phyloP scores from a whole-genome alignment of 2,329 filamentous ascomycete genomes.

The Fusarium sp. region DNA sequence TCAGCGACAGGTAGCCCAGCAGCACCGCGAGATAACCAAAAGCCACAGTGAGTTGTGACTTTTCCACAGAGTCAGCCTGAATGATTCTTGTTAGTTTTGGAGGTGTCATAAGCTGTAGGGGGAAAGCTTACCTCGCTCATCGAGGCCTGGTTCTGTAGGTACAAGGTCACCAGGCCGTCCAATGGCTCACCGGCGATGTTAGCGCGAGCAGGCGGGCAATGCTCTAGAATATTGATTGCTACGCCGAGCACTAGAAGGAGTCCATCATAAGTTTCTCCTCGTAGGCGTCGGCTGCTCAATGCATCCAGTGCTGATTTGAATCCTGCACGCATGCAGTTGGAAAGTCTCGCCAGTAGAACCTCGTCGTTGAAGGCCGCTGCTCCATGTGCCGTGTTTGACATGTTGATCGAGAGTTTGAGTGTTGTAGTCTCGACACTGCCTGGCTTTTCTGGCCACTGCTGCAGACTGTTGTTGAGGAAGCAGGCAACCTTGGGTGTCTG shows the following conservation, averaged over 20 bases:
- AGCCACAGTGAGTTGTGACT: slow-evolving; percentile 83
- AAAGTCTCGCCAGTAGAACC: slow-evolving; percentile 63
- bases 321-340: slow-evolving; percentile 62
- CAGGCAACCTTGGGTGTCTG: slow-evolving; percentile 47
- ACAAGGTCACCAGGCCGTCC: slow-evolving; percentile 71
- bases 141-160: slow-evolving; percentile 74
- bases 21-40: slow-evolving; percentile 89
- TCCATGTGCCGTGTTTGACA: slow-evolving; percentile 84
- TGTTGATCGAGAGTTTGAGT: slow-evolving; percentile 78
- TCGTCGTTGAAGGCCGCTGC: slow-evolving; percentile 77
- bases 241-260: slow-evolving; percentile 84
- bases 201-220: slow-evolving; percentile 72
- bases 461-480: slow-evolving; percentile 48
- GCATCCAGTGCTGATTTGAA: slow-evolving; percentile 63
- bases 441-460: slow-evolving; percentile 47
- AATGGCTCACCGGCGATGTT: slow-evolving; percentile 58
- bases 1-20: slow-evolving; percentile 82
- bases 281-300: slow-evolving; percentile 62
- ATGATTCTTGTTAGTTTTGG: slow-evolving; percentile 17
- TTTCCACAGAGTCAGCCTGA: slow-evolving; percentile 77
- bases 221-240: slow-evolving; percentile 89
- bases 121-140: slow-evolving; percentile 73
- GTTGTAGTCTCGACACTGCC: slow-evolving; percentile 45
- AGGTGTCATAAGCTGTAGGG: background rate
- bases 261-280: slow-evolving; percentile 70